Evolutionary conservation across 345 rosid species (phyloP).

Genomic region (Dipteronia dyeriana): DNA sequence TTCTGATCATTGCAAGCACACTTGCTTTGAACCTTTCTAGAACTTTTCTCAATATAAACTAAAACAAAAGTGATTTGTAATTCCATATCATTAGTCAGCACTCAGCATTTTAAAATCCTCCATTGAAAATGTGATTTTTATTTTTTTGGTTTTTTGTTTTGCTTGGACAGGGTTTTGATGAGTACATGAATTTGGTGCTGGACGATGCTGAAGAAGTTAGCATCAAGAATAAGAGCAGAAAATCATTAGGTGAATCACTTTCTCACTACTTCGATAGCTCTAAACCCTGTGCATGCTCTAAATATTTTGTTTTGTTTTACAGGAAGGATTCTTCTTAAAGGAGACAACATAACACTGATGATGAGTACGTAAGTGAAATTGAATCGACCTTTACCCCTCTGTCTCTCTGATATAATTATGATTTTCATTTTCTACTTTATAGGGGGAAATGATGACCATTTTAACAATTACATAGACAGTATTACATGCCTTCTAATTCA

Average conservation of each 20-base stretch:
- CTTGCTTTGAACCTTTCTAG: not conserved
- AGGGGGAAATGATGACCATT: constrained; percentile 54
- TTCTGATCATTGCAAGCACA: not conserved
- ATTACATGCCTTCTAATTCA: not conserved
- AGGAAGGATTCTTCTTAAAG: constrained; percentile 94
- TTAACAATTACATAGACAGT: not conserved
- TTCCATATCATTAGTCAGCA: not conserved
- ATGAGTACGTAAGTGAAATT: constrained; percentile 73
- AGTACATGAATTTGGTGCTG: constrained; percentile 94
- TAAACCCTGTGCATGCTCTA: constrained; percentile 1
- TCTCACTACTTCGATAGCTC: not conserved
- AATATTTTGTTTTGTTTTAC: constrained; percentile 20
- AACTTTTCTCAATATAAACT: not conserved
- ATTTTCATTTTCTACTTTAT: constrained; percentile 14
- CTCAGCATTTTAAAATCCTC: not conserved
- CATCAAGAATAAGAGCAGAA: constrained; percentile 82
- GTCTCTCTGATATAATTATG: not conserved
- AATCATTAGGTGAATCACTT: constrained; percentile 61
- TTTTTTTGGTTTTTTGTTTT: constrained; percentile 8
- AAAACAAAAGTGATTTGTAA: not conserved
- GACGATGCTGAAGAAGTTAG: constrained; percentile 97
- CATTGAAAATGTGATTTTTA: not conserved
- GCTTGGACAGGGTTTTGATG: constrained; percentile 78
- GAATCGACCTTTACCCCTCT: not conserved
- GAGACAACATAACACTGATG: constrained; percentile 92